phyloP scores from a whole-genome alignment of 257 asterid species.

The Linderniella brevidens region DNA sequence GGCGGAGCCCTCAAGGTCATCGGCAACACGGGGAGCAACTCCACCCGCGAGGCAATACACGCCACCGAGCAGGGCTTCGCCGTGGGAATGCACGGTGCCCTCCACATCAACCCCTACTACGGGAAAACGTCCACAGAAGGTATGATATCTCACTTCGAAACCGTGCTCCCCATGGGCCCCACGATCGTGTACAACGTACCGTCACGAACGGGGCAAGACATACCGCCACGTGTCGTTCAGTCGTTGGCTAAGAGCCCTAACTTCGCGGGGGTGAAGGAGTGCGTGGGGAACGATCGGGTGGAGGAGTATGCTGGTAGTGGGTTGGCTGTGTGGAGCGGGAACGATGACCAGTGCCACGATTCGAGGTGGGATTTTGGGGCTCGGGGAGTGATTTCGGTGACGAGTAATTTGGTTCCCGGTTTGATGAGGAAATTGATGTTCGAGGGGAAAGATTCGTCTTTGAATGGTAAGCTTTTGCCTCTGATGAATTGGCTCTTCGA shows the following conservation, averaged over 20 bases:
- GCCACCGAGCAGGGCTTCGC: conserved; percentile 96
- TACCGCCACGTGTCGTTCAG: conserved; percentile 46
- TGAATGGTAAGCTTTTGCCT: conserved; percentile 35
- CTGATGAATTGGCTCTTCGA: conserved; percentile 39
- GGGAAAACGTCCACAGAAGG: conserved; percentile 86
- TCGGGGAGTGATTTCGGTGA: conserved; percentile 67
- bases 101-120: conserved; percentile 86
- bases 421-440: conserved; percentile 73
- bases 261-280: conserved; percentile 81
- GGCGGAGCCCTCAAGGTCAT: conserved; percentile 75
- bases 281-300: conserved; percentile 62
- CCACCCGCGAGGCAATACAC: conserved; percentile 82
- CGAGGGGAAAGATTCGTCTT: conserved; percentile 31
- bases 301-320: conserved; percentile 47
- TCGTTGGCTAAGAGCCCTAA: conserved; percentile 34
- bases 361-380: conserved; percentile 82
- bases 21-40: conserved; percentile 93
- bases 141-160: conserved; percentile 55
- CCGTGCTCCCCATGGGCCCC: conserved; percentile 90
- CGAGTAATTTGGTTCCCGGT: conserved; percentile 82
- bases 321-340: conserved; percentile 82
- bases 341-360: conserved; percentile 85
- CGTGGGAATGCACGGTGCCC: conserved; percentile 97
- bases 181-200: conserved; percentile 83
- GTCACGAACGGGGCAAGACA: conserved; percentile 81